Base-by-base conservation (phyloP, 1,284 basidiomycete genomes). In the Tylopilus sp. region DNA sequence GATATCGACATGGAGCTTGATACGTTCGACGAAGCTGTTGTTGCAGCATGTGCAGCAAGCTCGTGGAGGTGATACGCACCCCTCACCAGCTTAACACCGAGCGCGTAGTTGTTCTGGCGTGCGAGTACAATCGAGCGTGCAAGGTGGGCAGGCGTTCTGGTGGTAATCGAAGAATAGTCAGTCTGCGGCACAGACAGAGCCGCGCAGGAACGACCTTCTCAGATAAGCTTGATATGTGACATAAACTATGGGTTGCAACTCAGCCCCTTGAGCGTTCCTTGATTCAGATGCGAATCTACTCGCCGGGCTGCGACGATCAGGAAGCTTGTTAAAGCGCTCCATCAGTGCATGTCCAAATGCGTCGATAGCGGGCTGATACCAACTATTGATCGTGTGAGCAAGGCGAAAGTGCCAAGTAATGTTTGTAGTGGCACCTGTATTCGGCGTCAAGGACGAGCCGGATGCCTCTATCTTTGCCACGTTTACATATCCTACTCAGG, bases 41-140 rank as follows among this genome's bases (percentile, higher is more conserved):
- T 26, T 5, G 56, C 44, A 35, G 71, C 70, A 58, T 82, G 73
- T 2, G 80, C 77, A 16, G 73, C 72, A 39, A 82, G 63, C 65
- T 97, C 96, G 48, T 86, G 77, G 2, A 83, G 78, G 59, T 95
- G 89, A 68, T 97, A 98, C 2, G 95, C 95, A 0, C 95, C 96
- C 21, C 96, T 83, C 29, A 98, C 95, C 48, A 98, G 86, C 71
- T 98, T 98, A 54, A 95, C 83, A 15, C 95, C 95, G 2, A 98
- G 78, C 0, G 87, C 76, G 66, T 93, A 97, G 38, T 79, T 76
- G 57, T 84, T 74, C 40, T 66, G 68, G 54, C 81, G 74, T 8
- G 95, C 88, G 48, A 90, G 83, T n/a, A 71, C 70, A 39, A 95
- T 69, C 29, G 84, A 79, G 26, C 79, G 78, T 0, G 71, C 71